Percentiles rank a stretch among this genome's conserved stretches.
Evolutionary conservation across 139 green algal genomes (phyloP).

Genomic region (Yamagishiella unicocca): DNA sequence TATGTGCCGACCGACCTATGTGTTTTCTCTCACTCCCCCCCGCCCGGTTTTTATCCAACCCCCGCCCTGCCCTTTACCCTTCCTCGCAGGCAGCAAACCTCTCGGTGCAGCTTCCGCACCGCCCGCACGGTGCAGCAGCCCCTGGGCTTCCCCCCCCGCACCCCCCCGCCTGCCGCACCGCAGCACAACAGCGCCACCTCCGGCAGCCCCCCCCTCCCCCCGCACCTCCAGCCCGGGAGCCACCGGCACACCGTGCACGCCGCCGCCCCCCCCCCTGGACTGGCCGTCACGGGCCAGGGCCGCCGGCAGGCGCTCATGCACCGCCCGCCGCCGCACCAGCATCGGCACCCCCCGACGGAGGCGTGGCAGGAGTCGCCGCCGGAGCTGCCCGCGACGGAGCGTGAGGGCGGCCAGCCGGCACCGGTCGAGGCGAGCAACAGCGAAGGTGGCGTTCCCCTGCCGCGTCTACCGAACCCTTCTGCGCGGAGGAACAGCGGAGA

Average conservation of each 20-base stretch:
- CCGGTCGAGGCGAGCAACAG: background rate
- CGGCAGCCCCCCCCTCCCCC: background rate
- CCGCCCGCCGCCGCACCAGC: background rate
- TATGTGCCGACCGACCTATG: no score
- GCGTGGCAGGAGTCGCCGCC: background rate
- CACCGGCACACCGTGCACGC: background rate
- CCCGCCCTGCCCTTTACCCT: background rate
- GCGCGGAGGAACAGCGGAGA: background rate
- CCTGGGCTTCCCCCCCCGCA: background rate
- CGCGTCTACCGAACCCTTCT: background rate
- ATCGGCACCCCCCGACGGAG: background rate
- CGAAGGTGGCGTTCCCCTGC: background rate
- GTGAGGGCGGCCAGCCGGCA: background rate
- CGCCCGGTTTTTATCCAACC: no score
- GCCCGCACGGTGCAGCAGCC: background rate
- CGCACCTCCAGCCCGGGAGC: background rate
- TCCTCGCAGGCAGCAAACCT: background rate
- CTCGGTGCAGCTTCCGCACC: background rate
- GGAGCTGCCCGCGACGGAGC: background rate
- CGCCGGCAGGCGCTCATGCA: background rate
- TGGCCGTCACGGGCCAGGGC: background rate
- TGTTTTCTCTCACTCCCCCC: no score
- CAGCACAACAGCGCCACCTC: conserved; percentile 9
- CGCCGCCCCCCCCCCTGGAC: background rate
- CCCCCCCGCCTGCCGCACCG: background rate